A percentile compares a stretch with the other conserved stretches of the same genome.
phyloP scores from a whole-genome alignment of 1,284 basidiomycete species.

The Fomitopsis pinicola region DNA sequence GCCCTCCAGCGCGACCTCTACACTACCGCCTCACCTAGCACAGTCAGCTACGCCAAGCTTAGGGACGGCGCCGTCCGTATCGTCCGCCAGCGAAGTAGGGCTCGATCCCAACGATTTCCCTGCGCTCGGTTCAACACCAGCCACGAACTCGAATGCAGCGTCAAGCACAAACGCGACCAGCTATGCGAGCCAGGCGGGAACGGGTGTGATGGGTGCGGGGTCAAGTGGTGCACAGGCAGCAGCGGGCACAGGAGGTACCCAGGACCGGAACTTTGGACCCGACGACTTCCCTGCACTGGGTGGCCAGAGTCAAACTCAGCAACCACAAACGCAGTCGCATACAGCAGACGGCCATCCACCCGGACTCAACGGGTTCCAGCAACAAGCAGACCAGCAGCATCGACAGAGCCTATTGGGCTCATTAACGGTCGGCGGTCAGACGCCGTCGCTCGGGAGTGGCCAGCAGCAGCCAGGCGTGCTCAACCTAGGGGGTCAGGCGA shows the following conservation, averaged over 20 bases:
- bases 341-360: conserved; percentile 49
- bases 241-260: conserved; percentile 35
- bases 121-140: conserved; percentile 61
- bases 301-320: conserved; percentile 42
- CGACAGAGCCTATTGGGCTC: conserved; percentile 52
- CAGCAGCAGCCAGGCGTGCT: conserved; percentile 60
- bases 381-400: conserved; percentile 45
- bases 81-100: conserved; percentile 69
- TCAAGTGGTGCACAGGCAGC: conserved; percentile 33
- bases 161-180: conserved; percentile 47
- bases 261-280: conserved; percentile 67
- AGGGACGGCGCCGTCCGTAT: conserved; percentile 49
- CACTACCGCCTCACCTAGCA: conserved; percentile 49
- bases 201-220: conserved; percentile 39
- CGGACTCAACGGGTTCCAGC: conserved; percentile 67
- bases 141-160: conserved; percentile 28
- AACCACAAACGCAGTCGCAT: conserved; percentile 30
- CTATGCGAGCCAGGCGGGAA: conserved; percentile 75
- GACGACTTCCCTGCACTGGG: conserved; percentile 84
- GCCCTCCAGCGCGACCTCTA: conserved; percentile 48
- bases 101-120: conserved; percentile 85
- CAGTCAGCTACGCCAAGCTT: conserved; percentile 43
- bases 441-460: conserved; percentile 26
- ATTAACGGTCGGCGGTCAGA: conserved; percentile 37
- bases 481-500: conserved; percentile 51